Conservation (phyloP, 805 yeast species). For the Peterozyma toletana region DNA sequence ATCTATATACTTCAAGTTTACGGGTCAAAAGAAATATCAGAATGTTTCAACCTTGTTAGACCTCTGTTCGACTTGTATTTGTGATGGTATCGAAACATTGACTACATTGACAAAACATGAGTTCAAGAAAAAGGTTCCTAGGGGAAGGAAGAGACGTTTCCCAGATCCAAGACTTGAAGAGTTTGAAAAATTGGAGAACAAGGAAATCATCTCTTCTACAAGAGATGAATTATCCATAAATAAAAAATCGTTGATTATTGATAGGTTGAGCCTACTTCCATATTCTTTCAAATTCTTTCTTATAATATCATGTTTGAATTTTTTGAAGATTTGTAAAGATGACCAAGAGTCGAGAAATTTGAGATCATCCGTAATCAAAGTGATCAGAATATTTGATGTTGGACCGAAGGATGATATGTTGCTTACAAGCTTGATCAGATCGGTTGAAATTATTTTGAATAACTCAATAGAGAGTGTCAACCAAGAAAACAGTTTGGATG, state of each 20-base stretch:
- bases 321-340: background rate
- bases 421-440: no score
- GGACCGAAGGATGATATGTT: no score
- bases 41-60: background rate
- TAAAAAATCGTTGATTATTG: constrained; percentile 2
- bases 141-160: constrained; percentile 8
- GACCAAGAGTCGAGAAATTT: background rate
- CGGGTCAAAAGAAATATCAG: background rate
- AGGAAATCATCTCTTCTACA: background rate
- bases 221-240: background rate
- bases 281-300: background rate
- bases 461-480: no score
- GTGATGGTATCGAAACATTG: background rate
- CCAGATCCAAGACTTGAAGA: constrained; percentile 1
- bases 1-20: background rate
- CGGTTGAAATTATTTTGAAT: no score
- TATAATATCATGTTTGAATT: constrained; percentile 1
- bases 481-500: no score
- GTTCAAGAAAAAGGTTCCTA: constrained; percentile 4
- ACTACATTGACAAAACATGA: constrained; percentile 3
- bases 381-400: no score
- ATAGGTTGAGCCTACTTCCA: background rate
- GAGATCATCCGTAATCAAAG: no score
- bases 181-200: background rate
- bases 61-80: background rate